These are phyloP conservation scores for Sordariomycetes sp. DNA, from an alignment of 2,329 filamentous ascomycete genomes.

Conservation along the genomic window DNA sequence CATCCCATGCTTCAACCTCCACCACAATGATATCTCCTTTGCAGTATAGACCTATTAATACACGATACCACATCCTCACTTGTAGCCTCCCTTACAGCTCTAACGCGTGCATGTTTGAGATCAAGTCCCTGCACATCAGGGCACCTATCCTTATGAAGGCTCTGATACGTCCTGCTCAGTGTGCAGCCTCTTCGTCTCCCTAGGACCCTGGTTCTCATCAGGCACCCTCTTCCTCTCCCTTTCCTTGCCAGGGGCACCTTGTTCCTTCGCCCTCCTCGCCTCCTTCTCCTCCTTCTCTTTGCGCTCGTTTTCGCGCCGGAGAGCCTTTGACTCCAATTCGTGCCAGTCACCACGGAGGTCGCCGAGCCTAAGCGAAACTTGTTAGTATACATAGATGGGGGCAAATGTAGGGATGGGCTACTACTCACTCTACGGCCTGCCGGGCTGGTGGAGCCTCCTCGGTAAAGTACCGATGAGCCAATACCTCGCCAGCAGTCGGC, in stretches of 20 bases:
- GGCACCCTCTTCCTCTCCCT: constrained; percentile 1
- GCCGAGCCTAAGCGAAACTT: constrained; percentile 45
- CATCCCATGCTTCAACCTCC: too few relatives aligned
- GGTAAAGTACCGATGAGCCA: constrained; percentile 82
- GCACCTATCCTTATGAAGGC: background rate
- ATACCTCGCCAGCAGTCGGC: constrained; percentile 72
- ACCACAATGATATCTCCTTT: too few relatives aligned
- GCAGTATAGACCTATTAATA: too few relatives aligned
- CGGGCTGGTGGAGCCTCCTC: constrained; percentile 66
- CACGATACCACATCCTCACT: too few relatives aligned
- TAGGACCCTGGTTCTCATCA: background rate
- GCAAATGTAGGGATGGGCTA: background rate
- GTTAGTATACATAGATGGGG: constrained; percentile 15
- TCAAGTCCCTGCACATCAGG: background rate
- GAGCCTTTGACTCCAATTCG: constrained; percentile 93
- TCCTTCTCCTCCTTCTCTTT: constrained; percentile 42
- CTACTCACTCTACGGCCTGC: constrained; percentile 70
- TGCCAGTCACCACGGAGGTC: constrained; percentile 92
- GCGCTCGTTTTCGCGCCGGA: constrained; percentile 79
- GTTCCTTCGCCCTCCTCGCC: constrained; percentile 21
- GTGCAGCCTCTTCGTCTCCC: constrained; percentile 1
- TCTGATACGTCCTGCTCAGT: background rate
- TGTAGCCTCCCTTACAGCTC: too few relatives aligned
- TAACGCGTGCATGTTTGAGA: too few relatives aligned
- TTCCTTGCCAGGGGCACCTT: constrained; percentile 8